Evolutionary conservation across 257 asterid species (phyloP), one percentile per base, ranked within the genome.

Genomic region (Gentiana straminea): DNA sequence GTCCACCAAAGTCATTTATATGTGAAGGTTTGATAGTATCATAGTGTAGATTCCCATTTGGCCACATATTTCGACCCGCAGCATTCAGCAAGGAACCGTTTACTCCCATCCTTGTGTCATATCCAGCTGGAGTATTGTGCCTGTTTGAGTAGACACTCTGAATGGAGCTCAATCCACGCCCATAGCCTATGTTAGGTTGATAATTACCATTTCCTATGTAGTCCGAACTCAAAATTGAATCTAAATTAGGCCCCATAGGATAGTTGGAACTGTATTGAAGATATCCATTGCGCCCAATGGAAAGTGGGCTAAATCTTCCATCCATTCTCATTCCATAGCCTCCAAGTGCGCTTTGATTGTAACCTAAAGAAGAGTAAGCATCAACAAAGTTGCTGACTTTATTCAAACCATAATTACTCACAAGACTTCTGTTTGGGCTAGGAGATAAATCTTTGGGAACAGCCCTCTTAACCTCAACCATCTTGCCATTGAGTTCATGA

Each of bases 391-490:
- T 78, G 69, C 73, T 70, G 51, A 63, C 69, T 67, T 94, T 69
- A 39, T 55, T 81, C 52, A 78, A 59, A 63, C 86, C 81, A 73
- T 71, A 74, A 78, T 62, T 74, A 59, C 75, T 64, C 2, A 83
- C 35, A 7, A 64, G 89, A 66, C 75, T 88, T 36, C 94, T 74
- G 4, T 73, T 65, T 8, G 90, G 83, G 15, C 86, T 86, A 0
- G 86, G 87, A 46, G 94, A 82, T 58, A 81, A 68, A 78, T 88
- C 97, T 62, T 84, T 78, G 33, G 93, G 90, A 64, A 86, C 85
- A 52, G 95, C 95, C 12, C 86, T 77, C 56, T 87, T 87, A 33
- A 87, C 96, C 76, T 87, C 94, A 2, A 87, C 96, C 93, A 79
- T 80, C 73, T 87, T 87, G 6, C 94, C 94, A 13, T 81, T 81